These are phyloP conservation scores for Tuber magnatum DNA, from an alignment of 495 filamentous ascomycete genomes.

Conservation along the genomic window DNA sequence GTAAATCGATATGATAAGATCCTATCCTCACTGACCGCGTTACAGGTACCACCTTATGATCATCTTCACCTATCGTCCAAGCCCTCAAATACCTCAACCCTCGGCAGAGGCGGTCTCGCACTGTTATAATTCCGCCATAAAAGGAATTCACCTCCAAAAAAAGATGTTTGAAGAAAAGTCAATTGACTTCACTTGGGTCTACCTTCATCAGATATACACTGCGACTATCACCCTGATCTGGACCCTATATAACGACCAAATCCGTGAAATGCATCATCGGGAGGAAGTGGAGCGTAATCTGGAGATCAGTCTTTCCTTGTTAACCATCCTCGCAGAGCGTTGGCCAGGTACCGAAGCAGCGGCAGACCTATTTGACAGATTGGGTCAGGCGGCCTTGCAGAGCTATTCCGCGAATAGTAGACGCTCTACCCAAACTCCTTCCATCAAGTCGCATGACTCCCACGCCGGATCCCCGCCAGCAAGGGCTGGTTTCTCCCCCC, in stretches of 20 bases:
- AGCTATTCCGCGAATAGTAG: slow-evolving; percentile 57
- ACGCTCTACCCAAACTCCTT: background rate
- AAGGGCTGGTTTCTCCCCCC: slow-evolving; percentile 1
- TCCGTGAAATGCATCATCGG: slow-evolving; percentile 60
- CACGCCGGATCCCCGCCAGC: slow-evolving; percentile 16
- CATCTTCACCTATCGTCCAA: slow-evolving; percentile 75
- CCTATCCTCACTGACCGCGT: slow-evolving; percentile 20
- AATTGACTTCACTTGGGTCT: slow-evolving; percentile 87
- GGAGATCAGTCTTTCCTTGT: slow-evolving; percentile 62
- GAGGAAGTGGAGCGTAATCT: slow-evolving; percentile 67
- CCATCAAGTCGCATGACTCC: slow-evolving; percentile 12
- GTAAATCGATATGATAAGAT: slow-evolving; percentile 10
- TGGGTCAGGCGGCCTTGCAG: slow-evolving; percentile 74
- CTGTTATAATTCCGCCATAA: slow-evolving; percentile 74
- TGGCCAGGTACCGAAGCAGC: slow-evolving; percentile 89
- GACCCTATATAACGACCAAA: slow-evolving; percentile 74
- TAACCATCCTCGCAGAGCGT: slow-evolving; percentile 64
- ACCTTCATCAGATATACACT: slow-evolving; percentile 78
- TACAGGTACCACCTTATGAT: slow-evolving; percentile 69
- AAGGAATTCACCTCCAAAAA: slow-evolving; percentile 68
- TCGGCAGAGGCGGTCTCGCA: slow-evolving; percentile 62
- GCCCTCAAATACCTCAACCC: slow-evolving; percentile 80
- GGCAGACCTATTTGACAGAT: slow-evolving; percentile 65
- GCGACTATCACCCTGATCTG: slow-evolving; percentile 80
- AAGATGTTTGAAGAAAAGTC: slow-evolving; percentile 65